phyloP scores from a whole-genome alignment of 805 yeast species.

The Zygosaccharomyces bisporus region DNA sequence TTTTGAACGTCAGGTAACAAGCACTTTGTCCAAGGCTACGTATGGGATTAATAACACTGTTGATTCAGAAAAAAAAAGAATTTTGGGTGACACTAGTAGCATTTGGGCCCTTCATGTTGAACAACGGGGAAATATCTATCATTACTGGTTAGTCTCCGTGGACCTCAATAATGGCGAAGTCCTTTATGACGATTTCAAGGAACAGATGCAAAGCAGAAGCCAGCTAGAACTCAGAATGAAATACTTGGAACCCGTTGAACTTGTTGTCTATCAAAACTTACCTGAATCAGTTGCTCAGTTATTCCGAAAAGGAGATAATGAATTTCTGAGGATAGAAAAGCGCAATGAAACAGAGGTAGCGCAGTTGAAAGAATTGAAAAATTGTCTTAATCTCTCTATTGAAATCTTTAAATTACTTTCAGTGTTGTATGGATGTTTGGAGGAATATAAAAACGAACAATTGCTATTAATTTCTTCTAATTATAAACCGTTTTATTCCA shows the following conservation, averaged over 20 bases:
- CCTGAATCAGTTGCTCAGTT: conserved; percentile 36
- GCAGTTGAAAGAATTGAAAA: conserved; percentile 23
- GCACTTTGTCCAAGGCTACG: conserved; percentile 79
- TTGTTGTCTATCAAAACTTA: conserved; percentile 37
- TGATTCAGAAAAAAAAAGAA: conserved; percentile 45
- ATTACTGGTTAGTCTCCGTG: conserved; percentile 41
- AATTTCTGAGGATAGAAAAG: background rate
- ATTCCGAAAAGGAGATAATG: conserved; percentile 36
- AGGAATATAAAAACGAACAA: conserved; percentile 57
- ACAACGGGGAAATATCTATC: conserved; percentile 7
- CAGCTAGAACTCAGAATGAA: conserved; percentile 70
- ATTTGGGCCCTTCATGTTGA: conserved; percentile 27
- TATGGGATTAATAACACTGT: conserved; percentile 45
- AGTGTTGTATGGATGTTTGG: conserved; percentile 51
- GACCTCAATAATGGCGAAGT: conserved; percentile 78
- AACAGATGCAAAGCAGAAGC: conserved; percentile 46
- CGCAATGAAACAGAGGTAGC: background rate
- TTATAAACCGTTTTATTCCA: conserved; percentile 44
- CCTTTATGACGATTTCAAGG: conserved; percentile 65
- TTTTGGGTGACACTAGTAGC: conserved; percentile 28
- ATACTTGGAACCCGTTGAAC: conserved; percentile 76
- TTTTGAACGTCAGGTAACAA: conserved; percentile 64
- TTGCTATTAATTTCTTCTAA: conserved; percentile 52
- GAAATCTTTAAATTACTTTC: conserved; percentile 32
- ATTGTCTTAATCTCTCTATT: conserved; percentile 31